Evolutionary conservation across 108 stramenopile genomes (phyloP).

Genomic region (Discostella stelligeroides): DNA sequence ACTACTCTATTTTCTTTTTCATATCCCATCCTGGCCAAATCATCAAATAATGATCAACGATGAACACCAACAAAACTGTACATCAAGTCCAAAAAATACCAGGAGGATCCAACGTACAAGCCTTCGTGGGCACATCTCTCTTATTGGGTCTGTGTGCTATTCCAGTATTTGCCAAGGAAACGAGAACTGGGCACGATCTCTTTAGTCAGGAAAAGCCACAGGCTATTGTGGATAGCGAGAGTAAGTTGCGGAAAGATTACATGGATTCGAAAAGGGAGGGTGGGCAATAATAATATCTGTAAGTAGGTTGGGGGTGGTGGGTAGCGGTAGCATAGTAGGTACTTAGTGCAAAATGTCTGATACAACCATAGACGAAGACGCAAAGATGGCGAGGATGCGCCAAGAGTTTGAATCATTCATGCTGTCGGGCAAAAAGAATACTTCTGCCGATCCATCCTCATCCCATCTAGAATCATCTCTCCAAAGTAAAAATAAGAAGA

Average conservation of each 20-base stretch:
- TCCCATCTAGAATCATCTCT: constrained; percentile 19
- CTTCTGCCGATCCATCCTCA: constrained; percentile 7
- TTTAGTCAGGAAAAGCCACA: constrained; percentile 81
- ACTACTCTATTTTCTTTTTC: not conserved
- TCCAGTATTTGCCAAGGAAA: constrained; percentile 68
- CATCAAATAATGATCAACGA: not conserved
- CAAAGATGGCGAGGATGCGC: constrained; percentile 45
- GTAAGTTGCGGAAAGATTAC: constrained; percentile 50
- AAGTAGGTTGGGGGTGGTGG: not conserved
- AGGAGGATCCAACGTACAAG: constrained; percentile 50
- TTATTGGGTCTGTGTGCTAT: constrained; percentile 65
- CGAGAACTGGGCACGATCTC: constrained; percentile 76
- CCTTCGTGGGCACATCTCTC: constrained; percentile 60
- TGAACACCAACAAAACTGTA: not conserved
- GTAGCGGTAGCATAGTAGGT: constrained; percentile 1
- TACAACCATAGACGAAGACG: not conserved
- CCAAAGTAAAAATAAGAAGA: constrained; percentile 48
- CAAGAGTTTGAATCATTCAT: constrained; percentile 54
- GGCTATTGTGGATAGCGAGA: constrained; percentile 65
- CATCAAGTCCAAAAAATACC: constrained; percentile 50
- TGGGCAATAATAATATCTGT: not conserved
- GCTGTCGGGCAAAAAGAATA: constrained; percentile 28
- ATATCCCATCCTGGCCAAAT: not conserved
- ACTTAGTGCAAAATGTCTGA: constrained; percentile 4
- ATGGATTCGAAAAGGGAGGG: constrained; percentile 25